Evolutionary conservation across 78 protist genomes (phyloP).

Genomic region (Pirum gemmata): DNA sequence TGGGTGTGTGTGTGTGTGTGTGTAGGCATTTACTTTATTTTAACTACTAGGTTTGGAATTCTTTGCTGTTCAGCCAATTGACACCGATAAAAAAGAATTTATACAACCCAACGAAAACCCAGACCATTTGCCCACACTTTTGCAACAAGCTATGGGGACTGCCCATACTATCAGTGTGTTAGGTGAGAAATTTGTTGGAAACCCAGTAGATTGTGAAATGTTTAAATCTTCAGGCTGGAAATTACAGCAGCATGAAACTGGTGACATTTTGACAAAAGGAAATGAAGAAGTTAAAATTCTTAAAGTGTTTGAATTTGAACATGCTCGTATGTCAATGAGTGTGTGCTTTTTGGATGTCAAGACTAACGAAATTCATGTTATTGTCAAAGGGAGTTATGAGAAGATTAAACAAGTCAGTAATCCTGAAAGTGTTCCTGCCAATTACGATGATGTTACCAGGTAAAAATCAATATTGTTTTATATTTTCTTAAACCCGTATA

Average conservation of each 20-base stretch:
- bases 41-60: background rate
- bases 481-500: too few species aligned
- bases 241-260: background rate
- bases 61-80: conserved; percentile 23
- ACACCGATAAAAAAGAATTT: background rate
- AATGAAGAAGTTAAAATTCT: conserved; percentile 9
- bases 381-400: conserved; percentile 21
- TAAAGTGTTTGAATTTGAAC: conserved; percentile 36
- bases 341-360: conserved; percentile 5
- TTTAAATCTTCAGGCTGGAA: conserved; percentile 55
- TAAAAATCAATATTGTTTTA: background rate
- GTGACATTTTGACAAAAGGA: background rate
- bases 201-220: conserved; percentile 77
- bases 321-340: conserved; percentile 25
- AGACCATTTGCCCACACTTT: background rate
- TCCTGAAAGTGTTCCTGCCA: conserved; percentile 14
- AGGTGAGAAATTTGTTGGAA: conserved; percentile 62
- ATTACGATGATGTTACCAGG: conserved; percentile 3
- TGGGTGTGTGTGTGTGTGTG: too few species aligned
- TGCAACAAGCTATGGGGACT: conserved; percentile 6
- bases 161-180: background rate
- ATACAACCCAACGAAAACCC: background rate
- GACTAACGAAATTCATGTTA: conserved; percentile 3
- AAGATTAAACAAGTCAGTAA: conserved; percentile 18
- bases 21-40: too few species aligned